Evolutionary conservation across 495 filamentous ascomycete species (phyloP).

Genomic region (Annulohypoxylon nitens): DNA sequence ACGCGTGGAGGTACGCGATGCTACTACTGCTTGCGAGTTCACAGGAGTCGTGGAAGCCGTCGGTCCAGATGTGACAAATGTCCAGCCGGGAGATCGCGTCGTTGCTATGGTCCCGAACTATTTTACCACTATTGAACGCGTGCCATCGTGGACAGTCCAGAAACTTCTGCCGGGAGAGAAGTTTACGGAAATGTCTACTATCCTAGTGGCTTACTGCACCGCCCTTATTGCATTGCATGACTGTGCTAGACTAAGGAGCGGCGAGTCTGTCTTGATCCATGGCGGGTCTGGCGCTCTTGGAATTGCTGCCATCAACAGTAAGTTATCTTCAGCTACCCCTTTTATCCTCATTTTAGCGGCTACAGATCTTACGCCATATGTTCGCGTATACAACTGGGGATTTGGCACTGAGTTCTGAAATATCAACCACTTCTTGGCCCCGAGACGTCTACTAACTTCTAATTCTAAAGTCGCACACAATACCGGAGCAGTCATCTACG

Average conservation of each 20-base stretch:
- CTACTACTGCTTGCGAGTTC: conserved; percentile 27
- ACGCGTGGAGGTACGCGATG: conserved; percentile 18
- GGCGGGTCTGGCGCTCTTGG: conserved; percentile 53
- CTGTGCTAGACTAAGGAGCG: conserved; percentile 51
- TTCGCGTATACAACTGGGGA: too few relatives aligned
- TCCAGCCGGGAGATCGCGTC: conserved; percentile 55
- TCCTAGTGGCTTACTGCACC: conserved; percentile 62
- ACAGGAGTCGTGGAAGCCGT: conserved; percentile 26
- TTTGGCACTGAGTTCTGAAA: too few relatives aligned
- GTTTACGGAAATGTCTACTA: conserved; percentile 43
- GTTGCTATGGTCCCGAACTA: conserved; percentile 46
- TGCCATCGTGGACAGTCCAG: conserved; percentile 46
- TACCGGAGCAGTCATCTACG: conserved; percentile 64
- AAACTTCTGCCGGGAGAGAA: conserved; percentile 46
- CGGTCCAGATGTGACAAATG: conserved; percentile 10
- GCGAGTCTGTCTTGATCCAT: conserved; percentile 68
- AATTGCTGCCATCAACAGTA: conserved; percentile 38
- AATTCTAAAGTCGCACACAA: conserved; percentile 52
- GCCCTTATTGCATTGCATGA: conserved; percentile 62
- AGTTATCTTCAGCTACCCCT: neutral
- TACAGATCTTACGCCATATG: neutral
- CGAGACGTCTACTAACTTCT: neutral
- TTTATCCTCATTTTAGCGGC: neutral
- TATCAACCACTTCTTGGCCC: neutral
- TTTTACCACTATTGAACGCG: conserved; percentile 51